These are phyloP conservation scores for Recurvomyces mirabilis DNA, from an alignment of 495 filamentous ascomycete genomes.

Conservation along the genomic window DNA sequence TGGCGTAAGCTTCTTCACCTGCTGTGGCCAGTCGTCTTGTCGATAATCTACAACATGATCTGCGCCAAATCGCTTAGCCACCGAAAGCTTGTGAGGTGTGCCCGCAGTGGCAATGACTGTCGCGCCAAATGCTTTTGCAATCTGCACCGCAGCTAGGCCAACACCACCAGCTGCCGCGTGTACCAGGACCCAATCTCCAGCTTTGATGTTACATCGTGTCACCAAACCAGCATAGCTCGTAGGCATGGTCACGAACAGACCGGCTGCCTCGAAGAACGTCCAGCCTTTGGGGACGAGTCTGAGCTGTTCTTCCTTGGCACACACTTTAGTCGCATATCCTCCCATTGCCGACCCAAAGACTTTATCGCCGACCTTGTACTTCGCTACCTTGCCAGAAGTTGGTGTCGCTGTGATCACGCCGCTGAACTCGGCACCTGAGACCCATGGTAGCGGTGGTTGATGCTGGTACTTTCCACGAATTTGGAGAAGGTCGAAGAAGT, in stretches of 20 bases:
- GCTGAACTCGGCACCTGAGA: slow-evolving; percentile 76
- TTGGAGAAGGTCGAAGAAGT: slow-evolving; percentile 93
- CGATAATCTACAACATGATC: slow-evolving; percentile 74
- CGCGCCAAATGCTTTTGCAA: slow-evolving; percentile 84
- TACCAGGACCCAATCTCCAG: slow-evolving; percentile 77
- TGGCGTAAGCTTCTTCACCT: slow-evolving; percentile 64
- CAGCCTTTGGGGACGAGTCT: slow-evolving; percentile 67
- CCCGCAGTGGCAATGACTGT: slow-evolving; percentile 84
- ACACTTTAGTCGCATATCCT: slow-evolving; percentile 68
- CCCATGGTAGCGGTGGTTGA: slow-evolving; percentile 66
- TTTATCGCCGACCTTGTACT: slow-evolving; percentile 62
- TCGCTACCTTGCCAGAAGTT: slow-evolving; percentile 29
- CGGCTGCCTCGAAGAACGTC: slow-evolving; percentile 75
- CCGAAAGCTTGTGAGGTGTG: slow-evolving; percentile 60
- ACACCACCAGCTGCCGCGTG: slow-evolving; percentile 92
- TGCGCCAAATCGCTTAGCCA: slow-evolving; percentile 70
- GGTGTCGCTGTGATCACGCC: slow-evolving; percentile 62
- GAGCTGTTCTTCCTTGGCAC: slow-evolving; percentile 53
- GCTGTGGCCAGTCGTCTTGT: slow-evolving; percentile 58
- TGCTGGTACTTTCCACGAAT: slow-evolving; percentile 70
- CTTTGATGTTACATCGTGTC: slow-evolving; percentile 59
- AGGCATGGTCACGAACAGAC: slow-evolving; percentile 81
- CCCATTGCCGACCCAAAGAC: slow-evolving; percentile 86
- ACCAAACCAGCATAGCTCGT: slow-evolving; percentile 83
- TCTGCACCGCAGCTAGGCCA: slow-evolving; percentile 81